Conservation (phyloP, 2,329 filamentous ascomycete genomes). For the Aspergillus sp. region DNA sequence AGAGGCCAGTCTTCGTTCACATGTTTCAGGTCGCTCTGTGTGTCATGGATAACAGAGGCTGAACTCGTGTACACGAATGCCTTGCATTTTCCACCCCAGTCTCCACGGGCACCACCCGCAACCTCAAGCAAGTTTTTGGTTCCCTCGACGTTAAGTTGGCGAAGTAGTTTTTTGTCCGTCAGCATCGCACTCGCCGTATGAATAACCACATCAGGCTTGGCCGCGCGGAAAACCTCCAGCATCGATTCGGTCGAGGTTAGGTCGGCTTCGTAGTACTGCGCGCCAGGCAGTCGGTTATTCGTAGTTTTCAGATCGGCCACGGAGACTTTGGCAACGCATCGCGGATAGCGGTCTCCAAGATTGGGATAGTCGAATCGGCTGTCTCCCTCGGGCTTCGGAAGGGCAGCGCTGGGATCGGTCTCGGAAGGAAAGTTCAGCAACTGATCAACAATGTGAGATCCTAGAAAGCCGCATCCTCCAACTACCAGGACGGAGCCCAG, state of each 20-base stretch:
- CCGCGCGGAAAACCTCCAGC: conserved; percentile 61
- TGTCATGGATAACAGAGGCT: conserved; percentile 83
- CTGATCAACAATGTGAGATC: conserved; percentile 76
- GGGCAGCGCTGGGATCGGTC: conserved; percentile 37
- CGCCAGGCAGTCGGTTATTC: conserved; percentile 63
- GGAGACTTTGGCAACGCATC: conserved; percentile 55
- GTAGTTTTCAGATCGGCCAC: conserved; percentile 72
- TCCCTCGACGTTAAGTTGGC: conserved; percentile 84
- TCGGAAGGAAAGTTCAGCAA: conserved; percentile 62
- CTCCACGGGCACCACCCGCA: conserved; percentile 64
- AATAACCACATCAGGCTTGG: conserved; percentile 79
- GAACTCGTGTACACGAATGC: conserved; percentile 90
- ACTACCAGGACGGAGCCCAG: conserved; percentile 75
- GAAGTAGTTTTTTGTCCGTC: conserved; percentile 63
- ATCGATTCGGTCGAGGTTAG: conserved; percentile 68
- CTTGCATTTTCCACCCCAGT: conserved; percentile 63
- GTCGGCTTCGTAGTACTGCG: conserved; percentile 72
- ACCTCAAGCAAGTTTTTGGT: conserved; percentile 70
- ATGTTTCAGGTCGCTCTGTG: conserved; percentile 73
- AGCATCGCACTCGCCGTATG: conserved; percentile 78
- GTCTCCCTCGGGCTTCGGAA: conserved; percentile 37
- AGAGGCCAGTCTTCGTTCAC: conserved; percentile 81
- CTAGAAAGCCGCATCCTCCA: conserved; percentile 81
- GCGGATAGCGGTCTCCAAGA: conserved; percentile 42
- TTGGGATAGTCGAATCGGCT: conserved; percentile 38